Evolutionary conservation across 306 rosid species (phyloP), one percentile per base, ranked within the genome.

Genomic region (Cicer chorassanicum): DNA sequence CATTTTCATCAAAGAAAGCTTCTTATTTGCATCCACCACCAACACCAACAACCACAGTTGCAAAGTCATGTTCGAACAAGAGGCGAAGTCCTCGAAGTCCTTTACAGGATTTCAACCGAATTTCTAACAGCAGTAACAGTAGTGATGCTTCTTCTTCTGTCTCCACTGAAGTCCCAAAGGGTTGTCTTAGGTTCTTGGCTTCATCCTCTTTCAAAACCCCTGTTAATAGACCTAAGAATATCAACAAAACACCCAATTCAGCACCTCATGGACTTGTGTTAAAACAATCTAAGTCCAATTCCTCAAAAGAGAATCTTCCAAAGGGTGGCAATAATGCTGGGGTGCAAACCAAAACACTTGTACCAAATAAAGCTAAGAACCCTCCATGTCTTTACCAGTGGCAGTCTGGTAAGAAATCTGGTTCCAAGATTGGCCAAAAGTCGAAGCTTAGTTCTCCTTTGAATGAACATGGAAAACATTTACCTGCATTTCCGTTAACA

Each of bases 181-280:
- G 94, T 15, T 87, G 96, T 76, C 95, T 93, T 75, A 85, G 86
- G 86, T 90, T 87, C 77, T 81, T 90, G 82, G 82, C 92, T 71
- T 77, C 89, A 38, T 82, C 86, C 51, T 78, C 81, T 10, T 76
- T 87, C 12, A 87, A 72, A 75, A 81, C 83, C 73, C 83, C 89
- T 43, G 72, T 80, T 14, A 38, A 38, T 24, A 82, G 77, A 44
- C 79, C 83, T 50, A 83, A 71, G 73, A 29, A 41, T 45, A 78
- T 83, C 10, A 59, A 81, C 39, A 83, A 62, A 80, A 75, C 87
- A 69, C 89, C 96, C 67, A 87, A 80, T 50, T 89, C 89, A 8
- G 78, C 24, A 42, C 84, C 89, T 29, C 60, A 10, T 50, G 70
- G 21, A 18, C 71, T 56, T 71, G 68, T 73, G 48, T 21, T 66